A percentile compares a stretch with the other conserved stretches of the same genome.
phyloP scores from a whole-genome alignment of 441 rosid species.

The Heliophila coronopifolia region DNA sequence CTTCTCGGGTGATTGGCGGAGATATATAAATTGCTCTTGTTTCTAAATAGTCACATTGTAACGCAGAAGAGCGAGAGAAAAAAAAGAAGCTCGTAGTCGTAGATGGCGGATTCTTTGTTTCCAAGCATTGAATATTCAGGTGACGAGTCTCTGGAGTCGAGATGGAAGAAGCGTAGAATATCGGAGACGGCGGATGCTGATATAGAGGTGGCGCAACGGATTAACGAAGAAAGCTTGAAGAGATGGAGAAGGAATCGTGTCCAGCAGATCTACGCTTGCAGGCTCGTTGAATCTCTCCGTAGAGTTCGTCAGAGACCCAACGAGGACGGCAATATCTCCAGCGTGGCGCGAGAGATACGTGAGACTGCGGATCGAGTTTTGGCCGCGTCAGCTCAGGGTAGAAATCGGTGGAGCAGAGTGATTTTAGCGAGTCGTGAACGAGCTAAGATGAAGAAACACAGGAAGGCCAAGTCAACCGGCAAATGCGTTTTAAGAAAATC shows the following conservation, averaged over 20 bases:
- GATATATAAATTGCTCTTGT: slow-evolving; percentile 19
- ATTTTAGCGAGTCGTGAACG: slow-evolving; percentile 57
- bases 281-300: slow-evolving; percentile 47
- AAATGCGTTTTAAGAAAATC: too few relatives aligned
- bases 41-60: slow-evolving; percentile 2
- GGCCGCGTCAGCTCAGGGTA: slow-evolving; percentile 78
- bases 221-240: slow-evolving; percentile 17
- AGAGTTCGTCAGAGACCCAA: slow-evolving; percentile 28
- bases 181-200: slow-evolving; percentile 10
- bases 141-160: slow-evolving; percentile 32
- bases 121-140: slow-evolving; percentile 18
- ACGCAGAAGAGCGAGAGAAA: not conserved
- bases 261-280: slow-evolving; percentile 52
- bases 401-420: slow-evolving; percentile 87
- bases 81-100: not conserved
- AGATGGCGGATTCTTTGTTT: slow-evolving; percentile 30
- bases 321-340: not conserved
- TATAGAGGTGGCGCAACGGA: not conserved
- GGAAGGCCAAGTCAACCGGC: too few relatives aligned
- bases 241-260: slow-evolving; percentile 45
- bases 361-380: slow-evolving; percentile 79
- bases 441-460: too few relatives aligned
- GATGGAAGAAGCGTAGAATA: slow-evolving; percentile 46
- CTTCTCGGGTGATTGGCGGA: slow-evolving; percentile 1
- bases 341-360: slow-evolving; percentile 35